Conservation (phyloP, 768 basidiomycete species). For the Boletus subcaerulescens region DNA sequence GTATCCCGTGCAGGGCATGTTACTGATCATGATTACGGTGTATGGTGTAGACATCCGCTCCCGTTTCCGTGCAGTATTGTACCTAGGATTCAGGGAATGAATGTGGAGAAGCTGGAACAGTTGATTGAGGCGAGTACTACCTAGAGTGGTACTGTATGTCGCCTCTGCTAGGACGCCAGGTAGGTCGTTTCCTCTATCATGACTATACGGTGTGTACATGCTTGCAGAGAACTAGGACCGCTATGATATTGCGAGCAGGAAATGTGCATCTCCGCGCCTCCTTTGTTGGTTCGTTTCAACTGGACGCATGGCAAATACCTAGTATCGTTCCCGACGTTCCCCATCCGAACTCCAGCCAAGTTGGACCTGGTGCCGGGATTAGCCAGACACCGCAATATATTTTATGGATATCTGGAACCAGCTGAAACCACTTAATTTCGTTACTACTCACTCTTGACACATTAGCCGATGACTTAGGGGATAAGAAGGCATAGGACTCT, state of each 20-base stretch:
- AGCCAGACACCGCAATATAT: too few relatives aligned
- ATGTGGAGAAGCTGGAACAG: slow-evolving; percentile 7
- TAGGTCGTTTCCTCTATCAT: not conserved
- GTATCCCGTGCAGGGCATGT: not conserved
- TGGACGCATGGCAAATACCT: too few relatives aligned
- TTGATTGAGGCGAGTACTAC: slow-evolving; percentile 12
- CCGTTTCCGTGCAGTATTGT: slow-evolving; percentile 16
- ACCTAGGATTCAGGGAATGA: slow-evolving; percentile 8
- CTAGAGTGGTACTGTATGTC: not conserved
- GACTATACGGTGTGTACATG: not conserved
- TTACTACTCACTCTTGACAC: too few relatives aligned
- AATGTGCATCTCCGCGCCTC: too few relatives aligned
- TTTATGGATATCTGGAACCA: too few relatives aligned
- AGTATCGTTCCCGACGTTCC: too few relatives aligned
- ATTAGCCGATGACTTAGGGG: too few relatives aligned
- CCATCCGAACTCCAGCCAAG: too few relatives aligned
- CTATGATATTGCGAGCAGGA: not conserved
- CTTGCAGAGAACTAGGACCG: not conserved
- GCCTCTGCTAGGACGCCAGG: not conserved
- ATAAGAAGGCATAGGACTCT: too few relatives aligned
- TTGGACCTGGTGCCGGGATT: too few relatives aligned
- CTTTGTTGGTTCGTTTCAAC: too few relatives aligned
- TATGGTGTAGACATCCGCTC: slow-evolving; percentile 8
- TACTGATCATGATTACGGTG: not conserved
- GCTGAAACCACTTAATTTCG: too few relatives aligned